Base-by-base conservation (phyloP, 192 early-diverging fungal species). In the Linnemannia zychae region DNA sequence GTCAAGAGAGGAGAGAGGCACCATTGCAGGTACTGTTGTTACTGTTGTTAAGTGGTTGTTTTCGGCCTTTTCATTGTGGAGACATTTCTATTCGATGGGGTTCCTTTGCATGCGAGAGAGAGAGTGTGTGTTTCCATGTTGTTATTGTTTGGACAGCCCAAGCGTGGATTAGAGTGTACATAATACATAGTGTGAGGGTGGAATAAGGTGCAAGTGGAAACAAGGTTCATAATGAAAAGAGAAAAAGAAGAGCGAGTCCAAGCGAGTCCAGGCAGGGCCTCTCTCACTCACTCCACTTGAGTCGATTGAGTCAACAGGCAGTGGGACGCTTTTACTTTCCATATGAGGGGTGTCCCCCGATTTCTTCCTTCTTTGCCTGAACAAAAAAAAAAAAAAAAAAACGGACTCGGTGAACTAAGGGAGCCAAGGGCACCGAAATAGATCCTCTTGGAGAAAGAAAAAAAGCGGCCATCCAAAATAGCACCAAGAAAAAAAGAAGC, bases 331-430 rank as follows among this genome's bases (percentile, higher is more conserved):
- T 24, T 31, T 31, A 13, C 28, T 63, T 63, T 67, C 47, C 57
- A 76, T 48, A 71, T 53, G 48, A 18, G 68, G 46, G 44, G 34
- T 15, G 47, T 46, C 38, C 69, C 70, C 77, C 70, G 77, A 78
- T 65, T 72, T 78, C 47, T 78, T 65, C 77, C 77, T 72, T 65
- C 77, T 70, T 72, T 63, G 13, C 33, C 40, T 9, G 22, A 11
- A 24, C 57, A 78, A 77, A 57, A 16, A 36, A 72, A 78, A 49
- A 52, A 53, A 69, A 52, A 69, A 77, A 77, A 78, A 78, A 78
- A 33, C 15, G 50, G 67, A 79, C 77, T 79, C 77, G 77, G 77
- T 79, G 77, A 40, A 72, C 40, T 28, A 63, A 24, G 24, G 52
- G 12, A 57, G n/a, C 22, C 7, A 57, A 24, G 57, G 28, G 12